Conservation (phyloP, 441 rosid genomes). For the Populus hybrid region DNA sequence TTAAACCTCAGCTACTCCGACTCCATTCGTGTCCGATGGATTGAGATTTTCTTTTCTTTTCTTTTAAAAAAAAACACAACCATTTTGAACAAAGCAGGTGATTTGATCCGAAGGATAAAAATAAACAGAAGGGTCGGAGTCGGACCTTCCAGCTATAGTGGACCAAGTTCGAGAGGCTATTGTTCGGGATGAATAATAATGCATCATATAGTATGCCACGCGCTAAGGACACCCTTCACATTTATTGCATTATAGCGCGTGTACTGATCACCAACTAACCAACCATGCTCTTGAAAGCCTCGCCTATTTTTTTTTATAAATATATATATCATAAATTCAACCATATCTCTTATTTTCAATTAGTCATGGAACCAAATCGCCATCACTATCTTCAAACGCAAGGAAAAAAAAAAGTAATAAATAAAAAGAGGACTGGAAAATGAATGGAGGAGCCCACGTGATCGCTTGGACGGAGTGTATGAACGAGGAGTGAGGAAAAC, state of each 20-base stretch:
- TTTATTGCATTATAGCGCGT: too few species aligned
- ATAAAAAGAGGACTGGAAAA: too few species aligned
- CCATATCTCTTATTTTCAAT: background rate
- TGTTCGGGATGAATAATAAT: too few species aligned
- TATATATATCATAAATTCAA: background rate
- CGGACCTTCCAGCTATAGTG: background rate
- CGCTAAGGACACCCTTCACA: background rate
- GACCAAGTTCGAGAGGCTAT: background rate
- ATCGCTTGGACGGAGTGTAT: background rate
- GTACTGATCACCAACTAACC: background rate
- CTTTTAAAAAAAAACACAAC: too few species aligned
- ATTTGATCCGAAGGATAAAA: background rate
- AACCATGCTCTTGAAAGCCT: background rate
- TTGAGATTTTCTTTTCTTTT: too few species aligned
- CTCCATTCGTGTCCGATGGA: too few species aligned
- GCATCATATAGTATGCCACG: background rate
- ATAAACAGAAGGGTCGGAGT: background rate
- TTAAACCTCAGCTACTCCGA: too few species aligned
- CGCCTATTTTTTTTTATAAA: background rate
- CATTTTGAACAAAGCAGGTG: background rate
- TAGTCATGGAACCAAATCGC: background rate
- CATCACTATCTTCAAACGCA: background rate
- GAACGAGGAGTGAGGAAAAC: background rate
- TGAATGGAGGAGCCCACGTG: too few species aligned
- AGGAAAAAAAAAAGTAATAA: too few species aligned